Evolutionary conservation across 371 early-diverging fungal species (phyloP), one percentile per base, ranked within the genome.

Genomic region (Mucor piriformis): DNA sequence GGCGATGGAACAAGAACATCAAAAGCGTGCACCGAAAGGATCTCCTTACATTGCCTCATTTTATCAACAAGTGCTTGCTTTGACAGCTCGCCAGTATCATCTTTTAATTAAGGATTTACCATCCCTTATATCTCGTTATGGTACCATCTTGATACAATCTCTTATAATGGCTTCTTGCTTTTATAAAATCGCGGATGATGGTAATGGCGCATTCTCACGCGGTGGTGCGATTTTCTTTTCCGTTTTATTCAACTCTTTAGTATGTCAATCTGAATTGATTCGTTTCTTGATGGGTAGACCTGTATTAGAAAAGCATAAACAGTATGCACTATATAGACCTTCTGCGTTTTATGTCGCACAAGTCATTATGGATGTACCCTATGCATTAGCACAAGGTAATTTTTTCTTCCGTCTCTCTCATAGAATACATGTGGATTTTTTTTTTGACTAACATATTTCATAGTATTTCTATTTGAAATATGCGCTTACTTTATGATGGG

Each of bases 121-220:
- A 18, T 72, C 75, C 7, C 63, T 88, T n/a, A 53, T 82, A 18
- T 85, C 86, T 57, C 81, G 83, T 24, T 81, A 80, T 53, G 79
- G 83, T 25, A 81, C 83, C 12, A 80, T 81, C 38, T 47, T 86
- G 12, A 70, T 87, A 50, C 84, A 85, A 78, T 84, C 85, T 37
- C 63, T 88, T n/a, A 84, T 91, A 48, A 82, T 84, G 51, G 89
- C 88, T 10, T 85, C 88, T 6, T 81, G 85, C 42, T 91, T 88
- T 66, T 83, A 79, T 53, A 61, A 72, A 49, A 61, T 89, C 40
- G 84, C 88, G 2, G 52, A 52, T 0, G 66, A 66, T 50, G 73
- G 78, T 4, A 63, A 64, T 20, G 88, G 91, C 35, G 83, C 86
- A 43, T 88, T 88, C 63, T 81, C 85, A 2, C 85, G 93, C 27